Base-by-base conservation (phyloP, 2,329 filamentous ascomycete species). In the Dendryphion nanum region DNA sequence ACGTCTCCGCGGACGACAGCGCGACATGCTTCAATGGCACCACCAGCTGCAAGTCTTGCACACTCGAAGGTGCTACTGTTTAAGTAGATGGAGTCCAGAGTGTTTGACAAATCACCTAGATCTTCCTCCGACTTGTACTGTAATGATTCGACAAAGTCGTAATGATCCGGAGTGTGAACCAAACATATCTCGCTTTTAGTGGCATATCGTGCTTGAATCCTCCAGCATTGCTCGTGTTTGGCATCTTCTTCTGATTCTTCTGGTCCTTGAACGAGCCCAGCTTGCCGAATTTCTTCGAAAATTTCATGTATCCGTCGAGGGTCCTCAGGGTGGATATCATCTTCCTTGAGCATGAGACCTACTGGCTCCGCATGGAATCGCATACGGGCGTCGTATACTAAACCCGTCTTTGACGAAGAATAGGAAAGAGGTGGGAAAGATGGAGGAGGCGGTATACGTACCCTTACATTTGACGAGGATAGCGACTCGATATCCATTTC, bases 11-110 rank as follows among this genome's bases (percentile, higher is more conserved):
- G 76, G 17, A 93, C 84, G 4, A 98, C 89, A n/a, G 87, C 86
- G 63, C 90, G 85, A 68, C 90, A 95, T 1, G 90, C 95, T 67
- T 98, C 93, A 45, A 98, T 96, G 13, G 91, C 90, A 30, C 91
- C 91, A 19, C 93, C 93, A 10, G 87, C 88, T 1, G 93, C 91
- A 21, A 98, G 74, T 26, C 87, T 74, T 1, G 90, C 86, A 20
- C 89, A 90, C 30, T 83, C 80, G 54, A 83, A 91, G 0, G 89
- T 94, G 61, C 90, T 78, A 34, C 79, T 81, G 36, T 91, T 89
- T 40, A 95, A 61, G 44, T 74, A 75, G 8, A 75, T 65, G 1
- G 71, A 74, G 28, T 66, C 62, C 12, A 50, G 40, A 10, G 33
- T 26, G 13, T 79, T 73, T 18, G 85, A 88, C 18, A 91, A 70